Base-by-base conservation (phyloP, 805 yeast species). In the Saturnispora ahearnii region DNA sequence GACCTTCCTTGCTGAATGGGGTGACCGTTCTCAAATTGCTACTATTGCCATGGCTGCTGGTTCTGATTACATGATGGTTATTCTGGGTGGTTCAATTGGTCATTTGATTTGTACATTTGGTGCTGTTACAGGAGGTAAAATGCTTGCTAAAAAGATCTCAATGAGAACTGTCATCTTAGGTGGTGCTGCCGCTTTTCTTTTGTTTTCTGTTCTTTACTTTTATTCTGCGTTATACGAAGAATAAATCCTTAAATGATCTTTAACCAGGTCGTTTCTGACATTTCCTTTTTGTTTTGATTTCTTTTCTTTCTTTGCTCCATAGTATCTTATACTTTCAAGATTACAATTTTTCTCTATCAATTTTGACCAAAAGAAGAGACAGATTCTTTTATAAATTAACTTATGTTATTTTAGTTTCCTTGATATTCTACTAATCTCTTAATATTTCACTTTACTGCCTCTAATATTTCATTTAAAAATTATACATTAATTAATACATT, bases 41-140 rank as follows among this genome's bases (percentile, higher is more conserved):
- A 93, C 97, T 32, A 89, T 93, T 60, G 98, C 98, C 38, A 85
- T 93, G 95, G 97, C 98, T 48, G 96, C 99, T 1, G 96, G 96
- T 37, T 82, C 88, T 41, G 85, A 89, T 65, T 93, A 88, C 69
- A 82, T 93, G 90, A 74, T 74, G 57, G 95, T 90, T 37, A 87
- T 91, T 44, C 57, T 82, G 44, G 99, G 99, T 53, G 96, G 95
- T 21, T 79, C 88, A 36, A 65, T 84, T 41, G 99, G 99, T 32
- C 99, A 93, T 67, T 81, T 84, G 9, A 44, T 85, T 9, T 93
- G 98, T 69, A 87, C 97, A 0, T 79, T 78, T 32, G 78, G 88
- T 52, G 98, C 99, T n/a, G 95, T 91, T 42, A 46, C 87, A 49
- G 97, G 98, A 45, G 99, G 99, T 30, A 86, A 85, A 69, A 74